Conservation (phyloP, 768 basidiomycete species). For the Rubroboletus satanas region DNA sequence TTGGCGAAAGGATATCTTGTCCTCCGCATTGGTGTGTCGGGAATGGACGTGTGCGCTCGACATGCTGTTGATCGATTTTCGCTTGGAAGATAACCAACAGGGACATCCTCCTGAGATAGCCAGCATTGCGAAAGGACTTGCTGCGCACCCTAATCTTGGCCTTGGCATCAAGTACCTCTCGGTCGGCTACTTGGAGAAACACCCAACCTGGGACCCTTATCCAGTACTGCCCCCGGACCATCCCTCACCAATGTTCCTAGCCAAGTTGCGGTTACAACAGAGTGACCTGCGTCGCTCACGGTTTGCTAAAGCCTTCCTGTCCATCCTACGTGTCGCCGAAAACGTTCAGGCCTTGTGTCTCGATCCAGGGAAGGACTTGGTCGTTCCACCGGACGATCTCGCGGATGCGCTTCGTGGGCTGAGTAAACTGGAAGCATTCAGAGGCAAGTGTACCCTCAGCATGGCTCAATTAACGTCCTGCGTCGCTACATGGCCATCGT, state of each 20-base stretch:
- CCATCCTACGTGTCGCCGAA: slow-evolving; percentile 1
- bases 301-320: not conserved
- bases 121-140: not conserved
- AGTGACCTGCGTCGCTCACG: not conserved
- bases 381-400: not conserved
- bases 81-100: not conserved
- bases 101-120: slow-evolving; percentile 6
- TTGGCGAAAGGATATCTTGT: slow-evolving; percentile 8
- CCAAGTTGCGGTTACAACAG: not conserved
- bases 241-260: not conserved
- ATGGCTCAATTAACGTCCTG: slow-evolving; percentile 1
- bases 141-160: not conserved
- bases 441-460: not conserved
- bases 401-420: not conserved
- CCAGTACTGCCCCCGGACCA: not conserved
- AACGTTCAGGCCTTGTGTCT: slow-evolving; percentile 1
- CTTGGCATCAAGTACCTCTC: slow-evolving; percentile 11
- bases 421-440: not conserved
- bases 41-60: slow-evolving; percentile 12
- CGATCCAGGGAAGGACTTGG: not conserved
- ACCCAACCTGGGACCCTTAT: slow-evolving; percentile 3
- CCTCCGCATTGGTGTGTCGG: slow-evolving; percentile 7
- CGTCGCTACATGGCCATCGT: slow-evolving; percentile 7
- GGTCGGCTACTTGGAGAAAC: not conserved
- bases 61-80: slow-evolving; percentile 9